These are phyloP conservation scores for Vaccinium vitisidaea DNA, from an alignment of 148 eudicot genomes.

Conservation along the genomic window DNA sequence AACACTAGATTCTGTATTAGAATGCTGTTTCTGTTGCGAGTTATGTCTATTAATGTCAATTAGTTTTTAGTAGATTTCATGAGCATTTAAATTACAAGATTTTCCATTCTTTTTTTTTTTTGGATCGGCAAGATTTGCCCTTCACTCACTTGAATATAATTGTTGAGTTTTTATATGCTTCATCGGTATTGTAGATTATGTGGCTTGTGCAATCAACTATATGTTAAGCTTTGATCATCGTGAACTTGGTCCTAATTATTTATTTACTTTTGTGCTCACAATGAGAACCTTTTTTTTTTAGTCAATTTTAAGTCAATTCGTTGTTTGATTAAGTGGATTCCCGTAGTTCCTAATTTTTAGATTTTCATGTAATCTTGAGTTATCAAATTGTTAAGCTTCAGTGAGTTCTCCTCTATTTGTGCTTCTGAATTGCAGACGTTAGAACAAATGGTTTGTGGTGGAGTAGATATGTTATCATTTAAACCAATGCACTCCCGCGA, in stretches of 20 bases:
- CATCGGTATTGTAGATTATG: not conserved
- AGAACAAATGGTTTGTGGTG: slow-evolving; percentile 14
- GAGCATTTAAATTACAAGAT: not conserved
- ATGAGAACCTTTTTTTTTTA: not conserved
- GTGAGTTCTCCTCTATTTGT: not conserved
- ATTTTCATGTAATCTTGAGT: not conserved
- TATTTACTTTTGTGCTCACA: not conserved
- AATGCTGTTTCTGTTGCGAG: not conserved
- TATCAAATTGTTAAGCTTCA: not conserved
- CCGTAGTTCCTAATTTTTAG: not conserved
- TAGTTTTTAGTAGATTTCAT: not conserved
- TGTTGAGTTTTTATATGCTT: not conserved
- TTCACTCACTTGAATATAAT: not conserved
- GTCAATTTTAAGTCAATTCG: not conserved
- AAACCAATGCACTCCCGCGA: slow-evolving; percentile 15
- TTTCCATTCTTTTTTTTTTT: not conserved
- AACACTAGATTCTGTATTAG: not conserved
- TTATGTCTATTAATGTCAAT: not conserved
- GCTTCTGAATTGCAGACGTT: slow-evolving; percentile 10
- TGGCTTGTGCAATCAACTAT: not conserved
- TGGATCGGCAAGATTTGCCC: not conserved
- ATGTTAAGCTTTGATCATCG: not conserved
- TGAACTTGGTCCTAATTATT: not conserved
- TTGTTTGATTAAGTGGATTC: not conserved
- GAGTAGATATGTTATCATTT: slow-evolving; percentile 15